Conservation (phyloP, 257 asterid genomes). For the Rehmannia glutinosa region DNA sequence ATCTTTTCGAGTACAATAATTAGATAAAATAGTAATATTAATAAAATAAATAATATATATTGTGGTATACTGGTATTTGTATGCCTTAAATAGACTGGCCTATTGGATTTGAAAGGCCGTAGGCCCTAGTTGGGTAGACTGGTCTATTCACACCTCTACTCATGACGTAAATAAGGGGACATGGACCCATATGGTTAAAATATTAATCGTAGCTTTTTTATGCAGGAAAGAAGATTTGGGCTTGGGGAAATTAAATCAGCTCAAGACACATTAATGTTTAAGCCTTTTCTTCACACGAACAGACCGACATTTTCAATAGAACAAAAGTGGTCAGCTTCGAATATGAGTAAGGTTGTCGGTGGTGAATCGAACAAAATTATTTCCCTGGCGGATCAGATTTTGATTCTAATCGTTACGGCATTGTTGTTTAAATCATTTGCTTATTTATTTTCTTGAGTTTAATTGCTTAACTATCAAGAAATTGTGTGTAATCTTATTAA, state of each 20-base stretch:
- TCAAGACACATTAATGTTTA: constrained; percentile 22
- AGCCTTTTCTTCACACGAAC: constrained; percentile 25
- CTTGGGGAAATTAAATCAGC: constrained; percentile 22
- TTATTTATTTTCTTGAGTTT: constrained; percentile 15
- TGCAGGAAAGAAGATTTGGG: constrained; percentile 32
- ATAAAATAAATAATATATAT: no score
- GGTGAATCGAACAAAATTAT: constrained; percentile 14
- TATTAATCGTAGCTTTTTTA: no score
- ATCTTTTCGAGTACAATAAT: no score
- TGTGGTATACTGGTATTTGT: no score
- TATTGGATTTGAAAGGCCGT: no score
- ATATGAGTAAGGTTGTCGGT: not conserved
- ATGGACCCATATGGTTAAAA: no score
- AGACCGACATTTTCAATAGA: constrained; percentile 40
- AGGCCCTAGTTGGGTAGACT: no score
- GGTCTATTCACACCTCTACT: no score
- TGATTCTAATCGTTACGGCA: constrained; percentile 20
- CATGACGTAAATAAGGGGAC: no score
- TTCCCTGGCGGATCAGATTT: constrained; percentile 40
- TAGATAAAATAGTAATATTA: no score
- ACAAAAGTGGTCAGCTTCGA: constrained; percentile 33
- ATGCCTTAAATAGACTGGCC: no score
- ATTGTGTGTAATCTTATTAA: no score
- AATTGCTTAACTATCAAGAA: not conserved
- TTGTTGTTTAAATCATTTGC: constrained; percentile 18